Evolutionary conservation across 1,284 basidiomycete genomes (phyloP).

Genomic region (Gomphus sp.): DNA sequence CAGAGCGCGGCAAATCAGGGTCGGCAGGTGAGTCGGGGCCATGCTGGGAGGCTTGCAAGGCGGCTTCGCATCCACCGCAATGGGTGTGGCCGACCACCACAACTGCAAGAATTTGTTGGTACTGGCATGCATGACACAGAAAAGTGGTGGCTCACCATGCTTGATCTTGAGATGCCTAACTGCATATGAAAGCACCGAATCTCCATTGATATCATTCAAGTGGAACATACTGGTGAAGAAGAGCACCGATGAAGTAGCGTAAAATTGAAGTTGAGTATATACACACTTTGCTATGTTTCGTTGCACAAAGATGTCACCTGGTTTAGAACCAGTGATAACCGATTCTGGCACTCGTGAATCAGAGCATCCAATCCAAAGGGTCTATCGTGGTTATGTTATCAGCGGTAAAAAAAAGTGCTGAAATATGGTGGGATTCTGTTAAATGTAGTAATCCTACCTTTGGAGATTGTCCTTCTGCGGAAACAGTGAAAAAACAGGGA

Average conservation of each 20-base stretch:
- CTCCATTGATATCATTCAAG: constrained; percentile 64
- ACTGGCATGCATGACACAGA: not conserved
- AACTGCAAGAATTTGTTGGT: constrained; percentile 33
- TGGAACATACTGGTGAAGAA: not conserved
- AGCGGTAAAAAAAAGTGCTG: not conserved
- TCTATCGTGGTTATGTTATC: constrained; percentile 20
- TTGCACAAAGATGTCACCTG: constrained; percentile 62
- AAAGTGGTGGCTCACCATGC: not conserved
- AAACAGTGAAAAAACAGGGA: not conserved
- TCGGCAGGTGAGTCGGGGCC: no score
- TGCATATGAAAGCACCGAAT: constrained; percentile 77
- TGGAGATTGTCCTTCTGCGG: not conserved
- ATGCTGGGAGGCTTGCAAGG: no score
- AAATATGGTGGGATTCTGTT: not conserved
- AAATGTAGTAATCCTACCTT: not conserved
- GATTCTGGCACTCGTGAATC: constrained; percentile 59
- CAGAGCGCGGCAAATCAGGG: no score
- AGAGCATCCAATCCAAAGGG: constrained; percentile 68
- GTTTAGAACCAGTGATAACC: constrained; percentile 47
- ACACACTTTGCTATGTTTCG: constrained; percentile 71
- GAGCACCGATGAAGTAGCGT: not conserved
- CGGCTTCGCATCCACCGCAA: constrained; percentile 73
- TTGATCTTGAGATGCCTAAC: constrained; percentile 69
- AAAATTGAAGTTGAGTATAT: constrained; percentile 25
- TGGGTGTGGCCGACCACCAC: constrained; percentile 74